Base-by-base conservation (phyloP, 2,329 filamentous ascomycete genomes). In the Achaetomium macrosporum region DNA sequence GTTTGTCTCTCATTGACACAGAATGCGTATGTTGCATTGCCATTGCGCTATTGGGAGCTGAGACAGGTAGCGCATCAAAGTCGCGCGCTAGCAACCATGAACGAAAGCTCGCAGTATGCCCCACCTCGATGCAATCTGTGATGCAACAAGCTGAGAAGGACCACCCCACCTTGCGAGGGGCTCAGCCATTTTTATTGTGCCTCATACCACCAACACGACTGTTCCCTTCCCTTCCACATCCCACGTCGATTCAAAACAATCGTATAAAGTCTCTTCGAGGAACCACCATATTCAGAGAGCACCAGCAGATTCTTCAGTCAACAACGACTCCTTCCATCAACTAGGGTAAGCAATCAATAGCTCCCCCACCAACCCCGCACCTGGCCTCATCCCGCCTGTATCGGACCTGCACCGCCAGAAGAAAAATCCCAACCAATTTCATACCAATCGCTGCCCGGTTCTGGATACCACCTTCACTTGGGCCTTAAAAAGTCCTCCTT, bases 141-240 rank as follows among this genome's bases (percentile, higher is more conserved):
- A 59, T 60, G 59, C 59, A 61, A 61, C 43, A 31, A 49, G 40
- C 51, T 46, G 46, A 53, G 55, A 30, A 47, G 16, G 31, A 59
- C 19, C 61, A 65, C 61, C 63, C 63, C 64, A 63, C 63, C 62
- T 61, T 7, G 37, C 42, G 57, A 53, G 53, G 52, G 45, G 60
- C 57, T 62, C 60, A 62, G 59, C 60, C 60, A 55, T 61, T 63
- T 63, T 64, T 61, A 59, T 62, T 54, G 42, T 50, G 54, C 52
- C 60, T 64, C 63, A 63, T 62, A 57, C 63, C 61, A 63, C 61
- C 59, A 61, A 48, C 51, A 54, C 49, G 30, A 36, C 35, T 37
- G 31, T 11, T 40, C 39, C 40, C 51, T 50, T 52, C 47, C 47
- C 42, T 20, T 41, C 48, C 45, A 30, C 47, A 53, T 52, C 46